Evolutionary conservation across 2,329 filamentous ascomycete genomes (phyloP).

Genomic region (Amylocarpus encephaloides): DNA sequence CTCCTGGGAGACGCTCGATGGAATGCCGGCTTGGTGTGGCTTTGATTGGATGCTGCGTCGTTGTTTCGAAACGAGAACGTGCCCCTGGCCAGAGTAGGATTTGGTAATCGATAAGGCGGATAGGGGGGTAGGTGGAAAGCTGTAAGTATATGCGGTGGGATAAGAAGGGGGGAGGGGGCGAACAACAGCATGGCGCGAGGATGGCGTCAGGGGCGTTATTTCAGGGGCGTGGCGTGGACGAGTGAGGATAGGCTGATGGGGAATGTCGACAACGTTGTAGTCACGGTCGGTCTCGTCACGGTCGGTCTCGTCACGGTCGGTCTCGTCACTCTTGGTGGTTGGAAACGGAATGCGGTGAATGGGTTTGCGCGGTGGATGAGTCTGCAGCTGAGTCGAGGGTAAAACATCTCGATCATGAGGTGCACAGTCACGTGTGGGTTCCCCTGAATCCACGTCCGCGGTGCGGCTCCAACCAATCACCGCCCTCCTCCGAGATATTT

Average conservation of each 20-base stretch:
- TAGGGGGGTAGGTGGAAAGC: constrained; percentile 3
- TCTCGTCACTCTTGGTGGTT: too few relatives aligned
- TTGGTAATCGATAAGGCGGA: neutral
- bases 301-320: too few relatives aligned
- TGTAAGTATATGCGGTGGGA: neutral
- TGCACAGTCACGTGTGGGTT: neutral
- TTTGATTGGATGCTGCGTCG: constrained; percentile 17
- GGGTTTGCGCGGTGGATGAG: too few relatives aligned
- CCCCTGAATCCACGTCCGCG: neutral
- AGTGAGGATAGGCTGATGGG: too few relatives aligned
- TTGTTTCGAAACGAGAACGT: constrained; percentile 16
- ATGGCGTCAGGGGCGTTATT: neutral
- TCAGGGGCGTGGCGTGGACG: neutral
- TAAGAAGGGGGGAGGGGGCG: neutral
- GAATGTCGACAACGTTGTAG: too few relatives aligned
- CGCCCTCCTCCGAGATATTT: neutral
- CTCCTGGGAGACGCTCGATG: constrained; percentile 5
- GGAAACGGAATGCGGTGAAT: too few relatives aligned
- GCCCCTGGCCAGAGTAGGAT: constrained; percentile 12
- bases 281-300: too few relatives aligned
- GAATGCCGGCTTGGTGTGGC: constrained; percentile 11
- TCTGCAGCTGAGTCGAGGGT: too few relatives aligned
- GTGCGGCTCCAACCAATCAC: neutral
- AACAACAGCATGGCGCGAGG: neutral
- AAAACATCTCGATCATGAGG: neutral